Base-by-base conservation (phyloP, 805 yeast species). In the Barnettozyma populi region DNA sequence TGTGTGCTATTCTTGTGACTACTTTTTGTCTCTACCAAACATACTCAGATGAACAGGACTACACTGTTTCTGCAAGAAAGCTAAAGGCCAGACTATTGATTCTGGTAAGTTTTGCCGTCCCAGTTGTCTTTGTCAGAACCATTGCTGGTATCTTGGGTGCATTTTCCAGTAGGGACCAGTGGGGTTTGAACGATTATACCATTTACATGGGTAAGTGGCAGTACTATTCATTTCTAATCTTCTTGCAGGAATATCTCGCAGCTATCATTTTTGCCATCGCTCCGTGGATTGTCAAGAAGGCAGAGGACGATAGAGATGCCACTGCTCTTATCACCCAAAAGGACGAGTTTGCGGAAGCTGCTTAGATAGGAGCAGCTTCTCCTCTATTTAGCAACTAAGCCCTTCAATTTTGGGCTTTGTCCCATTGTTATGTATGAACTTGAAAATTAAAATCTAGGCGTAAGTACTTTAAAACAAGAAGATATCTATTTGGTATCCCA, bases 201-300 rank as follows among this genome's bases (percentile, higher is more conserved):
- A 38, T 47, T 13, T 47, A 43, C 38, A 39, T 31, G 37, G 50
- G 50, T 4, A 43, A 39, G 19, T 47, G 50, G 50, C 18, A 23
- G 16, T 25, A 37, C 9, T 47, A 43, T 21, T 16, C 31, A 9
- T 47, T 47, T 34, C 21, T 38, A 8, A 18, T 34, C 36, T 47
- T 47, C 21, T 20, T 47, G 11, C 21, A 37, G 13, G 50, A 47
- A 20, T 32, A 27, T 14, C 40, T 47, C 18, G 9, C 44, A 10
- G 27, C 34, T 7, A n/a, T 24, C 14, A 20, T 34, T 10, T 38
- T 19, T 14, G 16, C 44, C 14, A 20, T 34, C n/a, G 27, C 41
- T 14, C 32, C 39, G 2, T 47, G 43, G 43, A 27, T 38, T n/a
- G 44, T 43, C 16, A 29, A 37, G 8, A 38, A 9, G 16, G 43